A percentile compares a stretch with the other conserved stretches of the same genome.
These are phyloP conservation scores for Aspergillus transmontanensis DNA, from an alignment of 2,329 filamentous ascomycete species.

Conservation along the genomic window DNA sequence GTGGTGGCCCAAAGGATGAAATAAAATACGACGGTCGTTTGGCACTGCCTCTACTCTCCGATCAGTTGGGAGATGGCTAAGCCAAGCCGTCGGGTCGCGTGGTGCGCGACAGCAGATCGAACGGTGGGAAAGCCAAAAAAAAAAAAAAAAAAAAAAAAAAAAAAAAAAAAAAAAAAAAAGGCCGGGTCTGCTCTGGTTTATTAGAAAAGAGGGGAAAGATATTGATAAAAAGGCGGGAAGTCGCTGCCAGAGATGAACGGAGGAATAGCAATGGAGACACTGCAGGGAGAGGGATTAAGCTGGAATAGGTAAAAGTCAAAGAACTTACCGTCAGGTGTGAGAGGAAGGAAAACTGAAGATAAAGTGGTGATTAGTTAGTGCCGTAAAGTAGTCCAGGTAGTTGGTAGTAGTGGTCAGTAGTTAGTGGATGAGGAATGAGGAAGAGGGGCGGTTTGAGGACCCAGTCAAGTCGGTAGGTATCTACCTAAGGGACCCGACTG, in stretches of 20 bases:
- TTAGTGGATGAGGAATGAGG: background rate
- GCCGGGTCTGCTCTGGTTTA: slow-evolving; percentile 2
- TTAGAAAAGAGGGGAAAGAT: background rate
- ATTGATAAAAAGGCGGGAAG: slow-evolving; percentile 7
- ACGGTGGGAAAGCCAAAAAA: slow-evolving; percentile 5
- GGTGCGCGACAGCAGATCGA: slow-evolving; percentile 18
- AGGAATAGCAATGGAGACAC: background rate
- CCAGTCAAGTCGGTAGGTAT: background rate
- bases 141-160: background rate
- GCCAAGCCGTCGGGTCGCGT: slow-evolving; percentile 27
- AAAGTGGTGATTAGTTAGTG: slow-evolving; percentile 5
- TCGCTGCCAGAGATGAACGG: background rate
- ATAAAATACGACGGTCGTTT: slow-evolving; percentile 16
- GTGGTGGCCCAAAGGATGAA: slow-evolving; percentile 8
- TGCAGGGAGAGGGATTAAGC: slow-evolving; percentile 3
- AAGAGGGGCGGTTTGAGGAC: slow-evolving; percentile 1
- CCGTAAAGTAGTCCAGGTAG: slow-evolving; percentile 7
- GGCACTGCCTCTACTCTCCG: slow-evolving; percentile 15
- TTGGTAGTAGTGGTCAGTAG: background rate
- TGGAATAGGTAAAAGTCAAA: background rate
- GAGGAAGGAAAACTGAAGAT: slow-evolving; percentile 10
- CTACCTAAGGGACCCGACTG: background rate
- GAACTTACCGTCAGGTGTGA: slow-evolving; percentile 6
- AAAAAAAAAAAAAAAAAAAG: background rate
- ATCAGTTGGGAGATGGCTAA: slow-evolving; percentile 20